These are phyloP conservation scores for Mortierella sp. DNA, from an alignment of 371 early-diverging fungal genomes.

Conservation along the genomic window DNA sequence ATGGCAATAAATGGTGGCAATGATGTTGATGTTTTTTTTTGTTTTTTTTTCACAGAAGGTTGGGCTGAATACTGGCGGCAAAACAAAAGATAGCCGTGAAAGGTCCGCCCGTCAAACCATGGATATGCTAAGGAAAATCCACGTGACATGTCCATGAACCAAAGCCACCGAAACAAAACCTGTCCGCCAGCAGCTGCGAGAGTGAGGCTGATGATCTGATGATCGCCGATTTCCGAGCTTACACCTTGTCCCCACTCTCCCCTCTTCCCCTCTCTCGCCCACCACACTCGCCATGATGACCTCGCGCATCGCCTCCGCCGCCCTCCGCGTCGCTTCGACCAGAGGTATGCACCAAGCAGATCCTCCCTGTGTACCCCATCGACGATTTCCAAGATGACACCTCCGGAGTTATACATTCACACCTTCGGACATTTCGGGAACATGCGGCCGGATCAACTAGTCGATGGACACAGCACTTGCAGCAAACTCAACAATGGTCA, in stretches of 20 bases:
- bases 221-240: constrained; percentile 48
- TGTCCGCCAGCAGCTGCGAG: neutral
- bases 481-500: neutral
- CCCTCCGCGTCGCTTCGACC: constrained; percentile 54
- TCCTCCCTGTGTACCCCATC: neutral
- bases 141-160: constrained; percentile 1
- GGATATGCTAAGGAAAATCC: neutral
- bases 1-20: neutral
- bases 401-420: neutral
- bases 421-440: constrained; percentile 11
- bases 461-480: neutral
- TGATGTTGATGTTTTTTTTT: no score
- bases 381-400: no score
- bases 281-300: constrained; percentile 33
- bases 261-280: constrained; percentile 18
- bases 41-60: no score
- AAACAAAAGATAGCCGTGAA: no score
- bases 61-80: no score
- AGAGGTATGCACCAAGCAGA: constrained; percentile 37
- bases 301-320: constrained; percentile 56
- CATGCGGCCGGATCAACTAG: constrained; percentile 28
- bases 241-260: constrained; percentile 23
- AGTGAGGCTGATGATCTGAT: constrained; percentile 1
- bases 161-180: constrained; percentile 13
- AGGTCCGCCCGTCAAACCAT: no score